Evolutionary conservation across 2,329 filamentous ascomycete species (phyloP).

Genomic region (Ramularia collo-cygni): DNA sequence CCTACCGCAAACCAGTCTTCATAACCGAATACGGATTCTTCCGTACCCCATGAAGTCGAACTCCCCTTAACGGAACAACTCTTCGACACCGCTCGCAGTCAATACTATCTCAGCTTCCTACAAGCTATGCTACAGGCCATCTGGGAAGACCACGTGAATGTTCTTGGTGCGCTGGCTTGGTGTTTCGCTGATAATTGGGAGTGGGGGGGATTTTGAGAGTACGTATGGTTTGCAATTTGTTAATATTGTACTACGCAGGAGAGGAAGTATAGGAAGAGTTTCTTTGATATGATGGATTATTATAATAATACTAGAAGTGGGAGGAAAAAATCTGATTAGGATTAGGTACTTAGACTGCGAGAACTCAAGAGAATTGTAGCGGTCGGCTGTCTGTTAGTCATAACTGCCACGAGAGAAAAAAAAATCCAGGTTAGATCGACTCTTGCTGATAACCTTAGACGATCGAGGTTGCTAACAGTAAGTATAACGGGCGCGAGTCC

Average conservation of each 20-base stretch:
- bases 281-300: slow-evolving; percentile 32
- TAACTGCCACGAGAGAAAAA: too few species aligned
- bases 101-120: slow-evolving; percentile 48
- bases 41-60: slow-evolving; percentile 40
- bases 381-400: too few species aligned
- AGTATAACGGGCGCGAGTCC: too few species aligned
- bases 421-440: too few species aligned
- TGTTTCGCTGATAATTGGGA: slow-evolving; percentile 28
- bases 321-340: too few species aligned
- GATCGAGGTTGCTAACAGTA: too few species aligned
- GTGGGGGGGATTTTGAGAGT: slow-evolving; percentile 44
- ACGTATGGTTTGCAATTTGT: slow-evolving; percentile 51
- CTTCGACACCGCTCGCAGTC: slow-evolving; percentile 47
- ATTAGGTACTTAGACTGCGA: too few species aligned
- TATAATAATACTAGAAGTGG: too few species aligned
- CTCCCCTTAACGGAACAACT: slow-evolving; percentile 45
- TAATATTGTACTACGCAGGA: slow-evolving; percentile 33
- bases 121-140: slow-evolving; percentile 28
- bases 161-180: slow-evolving; percentile 26
- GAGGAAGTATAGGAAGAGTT: slow-evolving; percentile 31
- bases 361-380: too few species aligned
- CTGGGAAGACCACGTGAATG: slow-evolving; percentile 27
- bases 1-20: slow-evolving; percentile 42
- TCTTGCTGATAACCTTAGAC: too few species aligned
- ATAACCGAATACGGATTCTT: slow-evolving; percentile 33